Percentiles rank a stretch among this genome's conserved stretches.
Evolutionary conservation across 2,329 filamentous ascomycete species (phyloP).

Genomic region (Lasiodiplodia sp.): DNA sequence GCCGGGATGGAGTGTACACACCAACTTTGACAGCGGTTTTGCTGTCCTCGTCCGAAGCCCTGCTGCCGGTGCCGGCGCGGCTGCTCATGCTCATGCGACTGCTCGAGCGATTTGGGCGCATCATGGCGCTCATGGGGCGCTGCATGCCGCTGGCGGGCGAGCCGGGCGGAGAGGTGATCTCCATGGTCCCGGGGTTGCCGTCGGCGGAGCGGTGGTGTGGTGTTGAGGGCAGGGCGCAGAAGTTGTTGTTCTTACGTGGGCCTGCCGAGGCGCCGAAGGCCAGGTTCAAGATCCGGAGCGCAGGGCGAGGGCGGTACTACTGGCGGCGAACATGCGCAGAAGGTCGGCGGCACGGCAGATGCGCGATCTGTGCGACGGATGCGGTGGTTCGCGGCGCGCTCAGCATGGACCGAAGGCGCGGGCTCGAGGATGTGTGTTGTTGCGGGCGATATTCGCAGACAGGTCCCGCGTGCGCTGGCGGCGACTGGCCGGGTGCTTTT

Average conservation of each 20-base stretch:
- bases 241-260: background rate
- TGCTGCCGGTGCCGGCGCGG: conserved; percentile 75
- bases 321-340: conserved; percentile 27
- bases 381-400: background rate
- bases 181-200: conserved; percentile 17
- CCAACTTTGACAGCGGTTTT: conserved; percentile 96
- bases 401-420: conserved; percentile 21
- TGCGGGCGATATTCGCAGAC: conserved; percentile 20
- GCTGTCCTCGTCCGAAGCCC: conserved; percentile 86
- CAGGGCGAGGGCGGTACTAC: conserved; percentile 25
- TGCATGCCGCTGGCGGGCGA: conserved; percentile 52
- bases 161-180: conserved; percentile 43
- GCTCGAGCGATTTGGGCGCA: conserved; percentile 77
- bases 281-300: conserved; percentile 21
- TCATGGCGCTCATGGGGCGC: conserved; percentile 82
- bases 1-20: conserved; percentile 61
- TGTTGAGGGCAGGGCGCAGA: conserved; percentile 9
- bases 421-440: conserved; percentile 17
- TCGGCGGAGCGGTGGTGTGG: conserved; percentile 2
- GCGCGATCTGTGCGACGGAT: conserved; percentile 28
- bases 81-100: conserved; percentile 87
- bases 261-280: conserved; percentile 20
- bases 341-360: conserved; percentile 25
- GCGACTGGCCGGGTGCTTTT: conserved; percentile 25
- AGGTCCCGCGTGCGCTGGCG: conserved; percentile 24